Evolutionary conservation across 495 filamentous ascomycete genomes (phyloP), one percentile per base, ranked within the genome.

Genomic region (Durotheca rogersii): DNA sequence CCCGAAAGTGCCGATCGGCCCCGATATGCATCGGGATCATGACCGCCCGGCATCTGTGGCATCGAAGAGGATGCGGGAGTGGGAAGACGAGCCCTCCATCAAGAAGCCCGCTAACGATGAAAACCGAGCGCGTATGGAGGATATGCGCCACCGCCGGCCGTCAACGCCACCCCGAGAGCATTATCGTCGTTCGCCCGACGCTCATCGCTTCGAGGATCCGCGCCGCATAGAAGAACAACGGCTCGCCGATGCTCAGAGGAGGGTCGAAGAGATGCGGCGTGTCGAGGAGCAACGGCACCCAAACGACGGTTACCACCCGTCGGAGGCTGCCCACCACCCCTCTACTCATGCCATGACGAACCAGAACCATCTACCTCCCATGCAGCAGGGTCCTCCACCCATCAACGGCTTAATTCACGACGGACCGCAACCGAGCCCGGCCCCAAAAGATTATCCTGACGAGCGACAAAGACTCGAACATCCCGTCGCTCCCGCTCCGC

Each of bases 41-140:
- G 89, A 96, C 33, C 81, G 93, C 34, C 87, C 92, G 29, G 81
- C 87, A 15, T 78, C 83, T 6, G 86, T 85, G 31, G 86, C 85
- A 0, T 82, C 89, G 47, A 98, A 98, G 78, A 80, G 93, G 49
- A 74, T 78, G 56, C 82, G 89, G 30, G 93, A 97, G 59, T 94
- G 93, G 88, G 93, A 96, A 44, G 87, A 90, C 45, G 91, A 95
- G 14, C 66, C 78, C 19, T 75, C 78, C 1, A 72, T 81, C 12
- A 95, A 96, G 70, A 96, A 96, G 73, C 83, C 84, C 33, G 83
- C 89, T 3, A 94, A 81, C 19, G 91, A 96, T 4, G 93, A 98
- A 64, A 86, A 74, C 45, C 85, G 91, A 36, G 86, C 87, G 34
- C 85, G 89, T 42, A 77, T 96, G 62, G 90, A 95, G 18, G 90